phyloP scores from a whole-genome alignment of 228 moss, liverwort and hornwort genomes.

The Sphagnum magellanicum region DNA sequence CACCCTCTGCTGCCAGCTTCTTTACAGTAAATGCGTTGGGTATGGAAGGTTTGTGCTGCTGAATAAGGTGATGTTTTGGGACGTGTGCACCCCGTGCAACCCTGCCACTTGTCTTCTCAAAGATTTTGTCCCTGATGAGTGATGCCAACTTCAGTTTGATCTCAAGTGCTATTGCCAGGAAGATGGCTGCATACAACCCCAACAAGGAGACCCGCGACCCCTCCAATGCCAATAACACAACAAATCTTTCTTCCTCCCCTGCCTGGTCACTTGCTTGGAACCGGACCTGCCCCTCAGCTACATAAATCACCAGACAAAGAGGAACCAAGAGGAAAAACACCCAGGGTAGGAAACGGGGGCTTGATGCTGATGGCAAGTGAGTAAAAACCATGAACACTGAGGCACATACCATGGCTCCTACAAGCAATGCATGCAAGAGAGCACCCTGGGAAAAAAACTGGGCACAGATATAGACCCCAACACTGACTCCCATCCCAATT shows the following conservation, averaged over 20 bases:
- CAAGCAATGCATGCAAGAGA: slow-evolving; percentile 72
- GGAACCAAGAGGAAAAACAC: slow-evolving; percentile 76
- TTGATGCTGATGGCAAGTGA: slow-evolving; percentile 85
- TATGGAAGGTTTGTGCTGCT: slow-evolving; percentile 67
- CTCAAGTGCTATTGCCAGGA: slow-evolving; percentile 85
- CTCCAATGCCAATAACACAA: slow-evolving; percentile 79
- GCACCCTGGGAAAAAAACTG: slow-evolving; percentile 87
- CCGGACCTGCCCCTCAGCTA: slow-evolving; percentile 79
- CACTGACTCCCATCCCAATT: slow-evolving; percentile 74
- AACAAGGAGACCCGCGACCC: slow-evolving; percentile 74
- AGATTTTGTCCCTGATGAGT: slow-evolving; percentile 66
- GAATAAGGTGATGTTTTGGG: slow-evolving; percentile 66
- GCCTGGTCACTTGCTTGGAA: slow-evolving; percentile 48
- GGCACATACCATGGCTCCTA: slow-evolving; percentile 73
- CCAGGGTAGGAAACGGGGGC: slow-evolving; percentile 90
- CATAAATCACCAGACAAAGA: slow-evolving; percentile 87
- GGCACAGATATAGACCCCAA: slow-evolving; percentile 82
- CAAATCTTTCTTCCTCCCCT: slow-evolving; percentile 74
- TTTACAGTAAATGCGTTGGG: slow-evolving; percentile 74
- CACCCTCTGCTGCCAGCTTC: slow-evolving; percentile 90
- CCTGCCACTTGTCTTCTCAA: slow-evolving; percentile 37
- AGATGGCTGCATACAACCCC: slow-evolving; percentile 90
- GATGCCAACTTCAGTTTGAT: slow-evolving; percentile 86
- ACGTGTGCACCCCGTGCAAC: slow-evolving; percentile 26
- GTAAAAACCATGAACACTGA: slow-evolving; percentile 87